phyloP scores from a whole-genome alignment of 2,329 filamentous ascomycete species.

The Aspergillus floridensis region DNA sequence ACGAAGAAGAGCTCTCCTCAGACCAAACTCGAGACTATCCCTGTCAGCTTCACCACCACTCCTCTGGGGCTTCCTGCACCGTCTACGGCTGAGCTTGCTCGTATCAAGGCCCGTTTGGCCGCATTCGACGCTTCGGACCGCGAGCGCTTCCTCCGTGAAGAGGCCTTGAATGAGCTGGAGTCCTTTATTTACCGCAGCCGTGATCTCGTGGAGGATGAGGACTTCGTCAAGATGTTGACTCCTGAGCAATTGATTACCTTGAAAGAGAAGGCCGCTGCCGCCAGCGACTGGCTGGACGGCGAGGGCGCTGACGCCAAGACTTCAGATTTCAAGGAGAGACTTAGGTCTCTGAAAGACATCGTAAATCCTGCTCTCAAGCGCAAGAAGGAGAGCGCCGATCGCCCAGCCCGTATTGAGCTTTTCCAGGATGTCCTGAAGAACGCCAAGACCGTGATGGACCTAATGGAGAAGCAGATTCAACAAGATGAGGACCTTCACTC shows the following conservation, averaged over 20 bases:
- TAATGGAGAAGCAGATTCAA: constrained; percentile 70
- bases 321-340: constrained; percentile 70
- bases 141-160: constrained; percentile 72
- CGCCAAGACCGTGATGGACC: constrained; percentile 66
- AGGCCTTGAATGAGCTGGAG: constrained; percentile 89
- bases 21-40: constrained; percentile 53
- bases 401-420: constrained; percentile 66
- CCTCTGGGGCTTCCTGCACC: constrained; percentile 43
- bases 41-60: constrained; percentile 50
- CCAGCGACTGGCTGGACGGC: constrained; percentile 87
- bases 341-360: constrained; percentile 73
- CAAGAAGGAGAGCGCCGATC: constrained; percentile 66
- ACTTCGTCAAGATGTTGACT: constrained; percentile 71
- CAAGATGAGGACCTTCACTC: constrained; percentile 63
- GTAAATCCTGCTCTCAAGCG: constrained; percentile 75
- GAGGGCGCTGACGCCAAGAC: constrained; percentile 75
- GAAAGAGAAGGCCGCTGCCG: constrained; percentile 63
- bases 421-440: constrained; percentile 70
- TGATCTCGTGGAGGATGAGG: constrained; percentile 74
- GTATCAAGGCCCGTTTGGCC: constrained; percentile 69
- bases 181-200: constrained; percentile 85
- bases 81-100: constrained; percentile 39
- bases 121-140: constrained; percentile 85
- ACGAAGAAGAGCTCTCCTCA: constrained; percentile 37
- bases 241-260: constrained; percentile 65